Base-by-base conservation (phyloP, 2,329 filamentous ascomycete species). In the Didymella sp. region DNA sequence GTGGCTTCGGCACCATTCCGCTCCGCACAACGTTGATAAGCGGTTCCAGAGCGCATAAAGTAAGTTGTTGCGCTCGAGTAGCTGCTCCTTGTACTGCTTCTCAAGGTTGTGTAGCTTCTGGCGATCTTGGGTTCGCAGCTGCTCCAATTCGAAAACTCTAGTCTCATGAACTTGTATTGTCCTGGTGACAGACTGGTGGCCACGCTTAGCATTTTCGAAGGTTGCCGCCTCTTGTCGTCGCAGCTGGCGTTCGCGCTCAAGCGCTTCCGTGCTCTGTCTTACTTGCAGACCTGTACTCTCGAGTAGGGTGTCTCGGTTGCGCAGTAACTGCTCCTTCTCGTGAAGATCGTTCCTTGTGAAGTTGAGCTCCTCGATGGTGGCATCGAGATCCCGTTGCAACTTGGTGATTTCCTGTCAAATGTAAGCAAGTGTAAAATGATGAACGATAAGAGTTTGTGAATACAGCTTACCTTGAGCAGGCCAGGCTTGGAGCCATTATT, bases 251-350 rank as follows among this genome's bases (percentile, higher is more conserved):
- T 99, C 95, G 69, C 96, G 96, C 47, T 98, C 94, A 13, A 98
- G 87, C 50, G 96, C 83, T 63, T 98, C 94, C 1, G 88, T 87
- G 11, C 98, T 81, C 68, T 92, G 92, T 58, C 91, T 87, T 51
- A 87, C 89, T 74, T 99, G 95, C 21, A 98, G 84, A 2, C 89
- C 91, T 69, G 95, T 91, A 24, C 88, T 91, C 76, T 99, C 95
- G 9, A 99, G 85, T 5, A 98, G 83, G 2, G 87, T 84, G 72
- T 98, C 95, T 13, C 94, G 91, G 74, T 94, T 91, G 69, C 93
- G 92, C 70, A 99, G 88, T 64, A 96, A 84, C 51, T 89, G 88
- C 61, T 98, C 93, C 75, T 96, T 97, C 73, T 98, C 93, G n/a
- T 89, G 86, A 27, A 96, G 79, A 12, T 91, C 86, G 11, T 87